A percentile compares a stretch with the other conserved stretches of the same genome.
Conservation (phyloP, 1,139 yeast species). For the Saccharomyces pastorianus region DNA sequence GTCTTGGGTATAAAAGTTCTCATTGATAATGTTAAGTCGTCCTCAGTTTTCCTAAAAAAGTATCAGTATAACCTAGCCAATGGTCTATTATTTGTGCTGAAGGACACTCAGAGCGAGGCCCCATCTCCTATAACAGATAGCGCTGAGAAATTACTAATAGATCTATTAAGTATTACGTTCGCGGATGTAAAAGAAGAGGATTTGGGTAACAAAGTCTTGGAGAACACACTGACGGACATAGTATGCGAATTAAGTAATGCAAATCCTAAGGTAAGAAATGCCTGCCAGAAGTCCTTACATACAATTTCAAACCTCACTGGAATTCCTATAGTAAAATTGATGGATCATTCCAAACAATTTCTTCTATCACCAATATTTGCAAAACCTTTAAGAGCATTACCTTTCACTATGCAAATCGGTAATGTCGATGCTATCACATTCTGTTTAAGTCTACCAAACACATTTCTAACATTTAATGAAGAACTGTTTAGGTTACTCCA, state of each 20-base stretch:
- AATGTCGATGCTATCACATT: slow-evolving; percentile 93
- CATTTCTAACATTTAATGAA: slow-evolving; percentile 80
- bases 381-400: slow-evolving; percentile 90
- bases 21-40: slow-evolving; percentile 58
- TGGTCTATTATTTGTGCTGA: slow-evolving; percentile 78
- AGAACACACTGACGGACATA: slow-evolving; percentile 73
- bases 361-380: slow-evolving; percentile 90
- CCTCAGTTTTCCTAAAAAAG: slow-evolving; percentile 63
- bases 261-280: slow-evolving; percentile 69
- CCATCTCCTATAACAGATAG: slow-evolving; percentile 69
- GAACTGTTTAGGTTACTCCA: slow-evolving; percentile 75
- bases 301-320: slow-evolving; percentile 63
- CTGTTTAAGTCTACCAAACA: slow-evolving; percentile 71
- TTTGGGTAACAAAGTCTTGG: slow-evolving; percentile 60
- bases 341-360: slow-evolving; percentile 75
- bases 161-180: slow-evolving; percentile 38
- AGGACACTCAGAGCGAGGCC: slow-evolving; percentile 86
- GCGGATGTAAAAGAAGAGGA: slow-evolving; percentile 42
- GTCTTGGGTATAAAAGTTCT: slow-evolving; percentile 72
- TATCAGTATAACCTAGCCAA: slow-evolving; percentile 80
- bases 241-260: slow-evolving; percentile 92
- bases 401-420: slow-evolving; percentile 98
- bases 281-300: slow-evolving; percentile 65
- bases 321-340: slow-evolving; percentile 63
- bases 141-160: slow-evolving; percentile 60